Evolutionary conservation across 1,284 basidiomycete genomes (phyloP).

Genomic region (Naganishia sp.): DNA sequence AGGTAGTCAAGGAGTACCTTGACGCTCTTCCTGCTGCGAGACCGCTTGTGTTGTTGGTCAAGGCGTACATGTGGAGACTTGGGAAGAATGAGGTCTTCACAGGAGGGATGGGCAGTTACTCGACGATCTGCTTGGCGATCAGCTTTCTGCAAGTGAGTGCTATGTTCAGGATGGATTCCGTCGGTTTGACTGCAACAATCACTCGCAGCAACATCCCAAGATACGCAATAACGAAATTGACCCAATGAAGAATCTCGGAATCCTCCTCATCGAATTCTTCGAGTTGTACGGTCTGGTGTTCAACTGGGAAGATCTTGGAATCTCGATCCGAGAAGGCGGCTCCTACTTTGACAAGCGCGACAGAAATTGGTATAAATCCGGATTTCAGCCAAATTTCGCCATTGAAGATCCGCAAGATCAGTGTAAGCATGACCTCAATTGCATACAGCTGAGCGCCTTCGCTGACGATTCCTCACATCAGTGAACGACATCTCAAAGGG

Average conservation of each 20-base stretch:
- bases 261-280: conserved; percentile 92
- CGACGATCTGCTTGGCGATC: conserved; percentile 88
- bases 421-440: conserved; percentile 60
- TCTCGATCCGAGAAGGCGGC: conserved; percentile 81
- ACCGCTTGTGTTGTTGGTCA: conserved; percentile 80
- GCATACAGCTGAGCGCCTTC: conserved; percentile 4
- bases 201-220: conserved; percentile 72
- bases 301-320: conserved; percentile 87
- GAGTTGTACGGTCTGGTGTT: conserved; percentile 92
- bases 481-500: conserved; percentile 91
- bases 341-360: conserved; percentile 77
- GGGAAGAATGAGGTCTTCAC: conserved; percentile 97
- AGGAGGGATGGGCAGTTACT: conserved; percentile 91
- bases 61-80: conserved; percentile 84
- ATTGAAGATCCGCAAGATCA: conserved; percentile 95
- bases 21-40: conserved; percentile 72
- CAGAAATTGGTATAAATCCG: conserved; percentile 73
- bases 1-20: conserved; percentile 80
- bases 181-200: neutral
- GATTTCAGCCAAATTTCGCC: conserved; percentile 66
- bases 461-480: conserved; percentile 46
- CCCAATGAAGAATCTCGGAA: conserved; percentile 81
- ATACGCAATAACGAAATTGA: conserved; percentile 85
- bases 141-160: conserved; percentile 79
- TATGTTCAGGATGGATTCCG: neutral